These are phyloP conservation scores for Pseudomassariella vexata DNA, from an alignment of 2,329 filamentous ascomycete genomes.

Conservation along the genomic window DNA sequence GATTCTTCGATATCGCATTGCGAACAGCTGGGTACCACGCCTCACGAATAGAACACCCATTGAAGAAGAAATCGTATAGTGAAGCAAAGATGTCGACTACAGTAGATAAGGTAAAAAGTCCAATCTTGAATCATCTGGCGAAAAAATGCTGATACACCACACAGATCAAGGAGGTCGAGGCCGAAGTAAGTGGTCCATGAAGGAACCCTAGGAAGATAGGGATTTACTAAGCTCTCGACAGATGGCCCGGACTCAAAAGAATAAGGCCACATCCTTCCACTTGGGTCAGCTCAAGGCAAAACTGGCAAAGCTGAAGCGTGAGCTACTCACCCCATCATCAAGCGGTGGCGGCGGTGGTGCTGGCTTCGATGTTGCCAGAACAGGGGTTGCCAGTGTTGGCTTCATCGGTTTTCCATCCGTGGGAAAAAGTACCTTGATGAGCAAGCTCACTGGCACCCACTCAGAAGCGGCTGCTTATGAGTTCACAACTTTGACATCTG, in stretches of 20 bases:
- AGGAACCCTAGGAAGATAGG: slow-evolving; percentile 3
- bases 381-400: slow-evolving; percentile 92
- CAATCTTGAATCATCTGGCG: slow-evolving; percentile 9
- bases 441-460: slow-evolving; percentile 86
- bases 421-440: slow-evolving; percentile 98
- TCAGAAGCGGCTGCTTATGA: slow-evolving; percentile 97
- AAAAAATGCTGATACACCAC: slow-evolving; percentile 25
- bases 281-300: slow-evolving; percentile 96
- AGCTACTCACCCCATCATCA: slow-evolving; percentile 78
- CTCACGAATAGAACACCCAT: not conserved
- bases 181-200: slow-evolving; percentile 60
- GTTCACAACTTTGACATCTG: slow-evolving; percentile 96
- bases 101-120: slow-evolving; percentile 74
- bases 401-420: slow-evolving; percentile 99
- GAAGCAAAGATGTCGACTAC: slow-evolving; percentile 81
- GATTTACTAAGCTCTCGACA: slow-evolving; percentile 28
- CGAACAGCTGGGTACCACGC: not conserved
- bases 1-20: slow-evolving; percentile 3
- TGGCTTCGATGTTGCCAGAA: slow-evolving; percentile 96
- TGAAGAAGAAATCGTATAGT: slow-evolving; percentile 2
- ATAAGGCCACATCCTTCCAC: slow-evolving; percentile 92
- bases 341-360: slow-evolving; percentile 71
- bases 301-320: slow-evolving; percentile 93
- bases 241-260: slow-evolving; percentile 97
- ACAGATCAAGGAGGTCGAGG: slow-evolving; percentile 94